Percentiles rank a stretch among this genome's conserved stretches.
phyloP scores from a whole-genome alignment of 805 yeast species.

The Hermanozyma aechmeae region DNA sequence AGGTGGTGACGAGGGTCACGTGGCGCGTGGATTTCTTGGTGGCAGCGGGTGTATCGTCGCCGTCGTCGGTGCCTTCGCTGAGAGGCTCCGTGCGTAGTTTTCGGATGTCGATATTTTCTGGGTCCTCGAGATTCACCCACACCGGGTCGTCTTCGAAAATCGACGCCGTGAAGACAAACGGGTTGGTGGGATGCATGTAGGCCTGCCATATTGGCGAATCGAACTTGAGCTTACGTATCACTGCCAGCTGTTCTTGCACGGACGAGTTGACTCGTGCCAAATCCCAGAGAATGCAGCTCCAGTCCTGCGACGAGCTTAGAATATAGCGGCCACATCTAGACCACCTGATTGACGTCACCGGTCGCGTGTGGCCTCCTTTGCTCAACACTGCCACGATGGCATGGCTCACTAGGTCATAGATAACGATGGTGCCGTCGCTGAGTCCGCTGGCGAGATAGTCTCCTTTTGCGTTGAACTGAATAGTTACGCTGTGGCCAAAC shows the following conservation, averaged over 20 bases:
- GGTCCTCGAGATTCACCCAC: slow-evolving; percentile 32
- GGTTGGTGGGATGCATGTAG: slow-evolving; percentile 40
- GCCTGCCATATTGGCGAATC: slow-evolving; percentile 73
- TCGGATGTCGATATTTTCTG: slow-evolving; percentile 9
- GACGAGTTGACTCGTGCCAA: slow-evolving; percentile 23
- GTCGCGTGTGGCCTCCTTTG: slow-evolving; percentile 50
- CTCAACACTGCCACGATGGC: slow-evolving; percentile 44
- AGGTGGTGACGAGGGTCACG: slow-evolving; percentile 41
- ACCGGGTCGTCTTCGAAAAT: slow-evolving; percentile 55
- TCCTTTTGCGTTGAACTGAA: slow-evolving; percentile 65
- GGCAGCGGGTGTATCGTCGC: slow-evolving; percentile 7
- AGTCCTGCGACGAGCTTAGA: slow-evolving; percentile 68
- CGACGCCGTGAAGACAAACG: slow-evolving; percentile 48
- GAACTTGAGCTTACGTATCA: slow-evolving; percentile 39
- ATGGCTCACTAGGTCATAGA: slow-evolving; percentile 65
- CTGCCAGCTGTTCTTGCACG: slow-evolving; percentile 12
- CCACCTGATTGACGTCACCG: slow-evolving; percentile 73
- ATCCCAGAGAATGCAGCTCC: slow-evolving; percentile 81
- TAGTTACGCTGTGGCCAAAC: slow-evolving; percentile 56
- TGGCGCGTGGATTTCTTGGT: slow-evolving; percentile 20
- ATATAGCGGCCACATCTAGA: slow-evolving; percentile 61
- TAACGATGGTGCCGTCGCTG: slow-evolving; percentile 61
- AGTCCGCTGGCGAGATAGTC: slow-evolving; percentile 82
- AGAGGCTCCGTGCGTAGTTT: slow-evolving; percentile 12
- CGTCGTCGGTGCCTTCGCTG: slow-evolving; percentile 2